Conservation (phyloP, 805 yeast genomes). For the Kodamaea hsintzibuensis region DNA sequence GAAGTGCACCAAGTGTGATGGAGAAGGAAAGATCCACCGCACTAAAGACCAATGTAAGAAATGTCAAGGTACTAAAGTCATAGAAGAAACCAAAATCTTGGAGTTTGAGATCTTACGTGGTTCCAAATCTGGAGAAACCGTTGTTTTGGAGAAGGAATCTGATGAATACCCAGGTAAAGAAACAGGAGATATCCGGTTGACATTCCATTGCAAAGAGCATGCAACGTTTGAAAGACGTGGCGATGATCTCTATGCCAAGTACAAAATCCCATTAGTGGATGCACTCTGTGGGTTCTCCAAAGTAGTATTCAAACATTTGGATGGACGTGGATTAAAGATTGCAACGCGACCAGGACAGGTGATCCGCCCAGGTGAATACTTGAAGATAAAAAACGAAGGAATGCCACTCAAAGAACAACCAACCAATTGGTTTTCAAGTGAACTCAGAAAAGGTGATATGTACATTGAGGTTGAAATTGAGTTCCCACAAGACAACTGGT, state of each 20-base stretch:
- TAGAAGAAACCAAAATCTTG: conserved; percentile 66
- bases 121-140: conserved; percentile 56
- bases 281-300: conserved; percentile 81
- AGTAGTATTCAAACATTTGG: conserved; percentile 68
- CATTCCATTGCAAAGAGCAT: conserved; percentile 53
- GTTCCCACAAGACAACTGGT: conserved; percentile 87
- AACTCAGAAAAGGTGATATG: conserved; percentile 58
- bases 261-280: conserved; percentile 69
- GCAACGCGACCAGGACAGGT: conserved; percentile 78
- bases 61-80: conserved; percentile 66
- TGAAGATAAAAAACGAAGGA: conserved; percentile 72
- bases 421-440: conserved; percentile 29
- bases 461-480: conserved; percentile 70
- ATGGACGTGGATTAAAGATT: conserved; percentile 69
- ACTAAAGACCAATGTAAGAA: conserved; percentile 74
- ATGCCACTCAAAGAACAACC: conserved; percentile 61
- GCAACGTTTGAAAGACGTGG: conserved; percentile 54
- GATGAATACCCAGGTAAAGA: conserved; percentile 73
- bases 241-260: conserved; percentile 61
- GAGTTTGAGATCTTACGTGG: conserved; percentile 82
- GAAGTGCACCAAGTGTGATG: conserved; percentile 69
- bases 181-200: conserved; percentile 78
- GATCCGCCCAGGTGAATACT: conserved; percentile 68
- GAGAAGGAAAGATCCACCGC: conserved; percentile 60
- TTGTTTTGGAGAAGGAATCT: conserved; percentile 66